These are phyloP conservation scores for Escovopsis sp. DNA, from an alignment of 2,329 filamentous ascomycete genomes.

Conservation along the genomic window DNA sequence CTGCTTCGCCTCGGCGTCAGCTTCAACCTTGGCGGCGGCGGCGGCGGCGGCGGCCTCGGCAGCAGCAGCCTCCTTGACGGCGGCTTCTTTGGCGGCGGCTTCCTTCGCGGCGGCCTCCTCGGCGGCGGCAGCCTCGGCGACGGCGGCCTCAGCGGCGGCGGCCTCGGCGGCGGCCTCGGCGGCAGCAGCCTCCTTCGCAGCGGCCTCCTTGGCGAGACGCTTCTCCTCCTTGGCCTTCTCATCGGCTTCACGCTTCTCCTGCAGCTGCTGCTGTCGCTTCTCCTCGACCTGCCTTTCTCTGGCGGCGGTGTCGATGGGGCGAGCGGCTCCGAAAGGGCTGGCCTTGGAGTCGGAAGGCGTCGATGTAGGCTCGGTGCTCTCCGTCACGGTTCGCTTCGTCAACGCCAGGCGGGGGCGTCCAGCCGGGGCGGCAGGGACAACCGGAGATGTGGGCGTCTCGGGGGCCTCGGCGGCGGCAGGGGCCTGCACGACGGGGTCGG, in stretches of 20 bases:
- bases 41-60: conserved; percentile 26
- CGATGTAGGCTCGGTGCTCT: conserved; percentile 38
- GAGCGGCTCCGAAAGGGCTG: conserved; percentile 84
- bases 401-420: conserved; percentile 75
- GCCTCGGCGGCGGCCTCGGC: conserved; percentile 21
- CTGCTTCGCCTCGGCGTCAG: conserved; percentile 12
- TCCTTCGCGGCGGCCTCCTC: too few species aligned
- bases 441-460: conserved; percentile 55
- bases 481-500: conserved; percentile 51
- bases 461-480: conserved; percentile 57
- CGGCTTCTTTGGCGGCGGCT: too few species aligned
- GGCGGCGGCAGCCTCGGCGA: conserved; percentile 18
- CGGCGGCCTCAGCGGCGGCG: conserved; percentile 25
- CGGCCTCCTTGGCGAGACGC: conserved; percentile 43
- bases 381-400: conserved; percentile 78
- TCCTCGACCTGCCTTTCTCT: conserved; percentile 84
- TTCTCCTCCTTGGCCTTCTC: conserved; percentile 71
- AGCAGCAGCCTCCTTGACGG: conserved; percentile 15
- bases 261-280: conserved; percentile 57
- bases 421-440: conserved; percentile 35
- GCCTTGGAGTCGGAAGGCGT: conserved; percentile 57
- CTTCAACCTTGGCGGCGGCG: conserved; percentile 25
- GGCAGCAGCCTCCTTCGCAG: conserved; percentile 30
- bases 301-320: conserved; percentile 83
- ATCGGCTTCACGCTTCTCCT: conserved; percentile 74